A percentile compares a stretch with the other conserved stretches of the same genome.
These are phyloP conservation scores for Fraxinus cuspidata DNA, from an alignment of 257 asterid genomes.

Conservation along the genomic window DNA sequence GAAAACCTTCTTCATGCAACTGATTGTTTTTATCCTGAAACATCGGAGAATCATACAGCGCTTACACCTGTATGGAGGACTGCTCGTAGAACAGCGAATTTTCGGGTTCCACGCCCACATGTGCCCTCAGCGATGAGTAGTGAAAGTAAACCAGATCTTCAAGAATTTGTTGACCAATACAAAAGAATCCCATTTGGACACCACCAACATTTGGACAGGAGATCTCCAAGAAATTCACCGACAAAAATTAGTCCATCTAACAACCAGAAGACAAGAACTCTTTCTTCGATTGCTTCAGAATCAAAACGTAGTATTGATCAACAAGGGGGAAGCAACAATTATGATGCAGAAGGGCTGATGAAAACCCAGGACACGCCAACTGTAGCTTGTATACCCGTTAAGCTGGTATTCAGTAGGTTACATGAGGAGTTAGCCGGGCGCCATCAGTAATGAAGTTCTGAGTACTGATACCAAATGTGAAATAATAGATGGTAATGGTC, in stretches of 20 bases:
- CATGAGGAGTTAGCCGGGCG: constrained; percentile 80
- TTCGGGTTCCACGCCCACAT: constrained; percentile 80
- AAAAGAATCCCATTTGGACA: constrained; percentile 31
- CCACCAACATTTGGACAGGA: constrained; percentile 39
- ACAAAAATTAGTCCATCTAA: constrained; percentile 53
- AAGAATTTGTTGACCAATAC: constrained; percentile 25
- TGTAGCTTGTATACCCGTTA: constrained; percentile 90
- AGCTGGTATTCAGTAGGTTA: constrained; percentile 89
- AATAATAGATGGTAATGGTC: constrained; percentile 40
- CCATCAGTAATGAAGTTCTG: constrained; percentile 44
- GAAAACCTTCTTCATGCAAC: constrained; percentile 45
- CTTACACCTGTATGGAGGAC: constrained; percentile 88
- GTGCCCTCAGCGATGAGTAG: constrained; percentile 36
- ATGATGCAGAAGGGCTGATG: constrained; percentile 46
- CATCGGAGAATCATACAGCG: constrained; percentile 45
- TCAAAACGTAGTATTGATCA: constrained; percentile 42
- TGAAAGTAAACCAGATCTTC: constrained; percentile 39
- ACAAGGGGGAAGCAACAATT: constrained; percentile 30
- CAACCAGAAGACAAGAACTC: constrained; percentile 71
- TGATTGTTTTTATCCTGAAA: constrained; percentile 50
- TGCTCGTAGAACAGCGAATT: constrained; percentile 88
- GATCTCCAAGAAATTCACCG: constrained; percentile 45
- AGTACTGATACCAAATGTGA: constrained; percentile 1
- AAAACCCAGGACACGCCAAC: constrained; percentile 51
- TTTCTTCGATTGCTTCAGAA: constrained; percentile 69